Evolutionary conservation across 2,329 filamentous ascomycete species (phyloP).

Genomic region (Exserohilum rostratum): DNA sequence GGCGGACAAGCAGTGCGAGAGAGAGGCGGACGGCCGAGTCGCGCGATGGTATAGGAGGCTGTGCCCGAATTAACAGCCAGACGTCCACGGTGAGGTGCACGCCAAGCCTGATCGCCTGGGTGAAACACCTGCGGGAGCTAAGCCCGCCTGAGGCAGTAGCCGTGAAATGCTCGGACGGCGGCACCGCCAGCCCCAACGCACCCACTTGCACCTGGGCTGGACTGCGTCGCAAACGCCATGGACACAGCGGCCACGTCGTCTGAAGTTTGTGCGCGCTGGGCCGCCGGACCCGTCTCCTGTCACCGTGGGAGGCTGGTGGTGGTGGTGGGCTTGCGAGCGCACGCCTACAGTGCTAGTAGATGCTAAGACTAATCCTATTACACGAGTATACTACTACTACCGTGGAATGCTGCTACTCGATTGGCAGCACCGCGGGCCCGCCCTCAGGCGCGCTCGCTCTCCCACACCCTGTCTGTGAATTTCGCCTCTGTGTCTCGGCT

Average conservation of each 20-base stretch:
- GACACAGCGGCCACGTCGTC: too few species aligned
- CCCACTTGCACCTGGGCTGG: too few species aligned
- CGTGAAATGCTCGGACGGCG: slow-evolving; percentile 11
- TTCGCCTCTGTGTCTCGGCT: neutral
- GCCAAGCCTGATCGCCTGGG: slow-evolving; percentile 30
- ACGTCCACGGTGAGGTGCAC: slow-evolving; percentile 23
- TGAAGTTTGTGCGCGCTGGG: too few species aligned
- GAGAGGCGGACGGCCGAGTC: slow-evolving; percentile 29
- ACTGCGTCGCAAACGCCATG: too few species aligned
- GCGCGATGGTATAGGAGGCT: slow-evolving; percentile 27
- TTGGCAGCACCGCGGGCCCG: too few species aligned
- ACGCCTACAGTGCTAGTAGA: too few species aligned
- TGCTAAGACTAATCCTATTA: too few species aligned
- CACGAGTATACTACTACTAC: too few species aligned
- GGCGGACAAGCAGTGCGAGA: slow-evolving; percentile 14
- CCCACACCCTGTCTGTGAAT: neutral
- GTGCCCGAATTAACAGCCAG: slow-evolving; percentile 28
- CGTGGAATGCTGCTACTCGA: too few species aligned
- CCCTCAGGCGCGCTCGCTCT: neutral
- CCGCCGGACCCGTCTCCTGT: too few species aligned
- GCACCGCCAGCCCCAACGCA: neutral
- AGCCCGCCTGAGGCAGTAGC: slow-evolving; percentile 19
- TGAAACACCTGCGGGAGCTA: slow-evolving; percentile 34
- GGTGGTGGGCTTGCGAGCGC: too few species aligned
- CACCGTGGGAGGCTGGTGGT: too few species aligned